Percentiles rank a stretch among this genome's conserved stretches.
phyloP scores from a whole-genome alignment of 768 basidiomycete genomes.

The Harrya chromipes region DNA sequence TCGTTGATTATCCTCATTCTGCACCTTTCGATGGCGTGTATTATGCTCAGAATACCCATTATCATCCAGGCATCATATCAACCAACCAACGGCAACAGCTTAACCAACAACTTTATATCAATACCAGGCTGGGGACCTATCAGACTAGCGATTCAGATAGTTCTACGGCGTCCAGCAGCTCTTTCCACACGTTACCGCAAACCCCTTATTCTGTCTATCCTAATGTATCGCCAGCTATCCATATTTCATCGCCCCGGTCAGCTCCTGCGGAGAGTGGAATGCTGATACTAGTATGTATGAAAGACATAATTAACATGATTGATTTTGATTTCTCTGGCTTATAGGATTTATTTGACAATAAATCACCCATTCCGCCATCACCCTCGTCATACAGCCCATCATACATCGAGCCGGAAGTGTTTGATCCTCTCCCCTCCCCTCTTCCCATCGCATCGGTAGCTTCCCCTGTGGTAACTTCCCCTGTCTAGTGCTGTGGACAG shows the following conservation, averaged over 20 bases:
- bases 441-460: conserved; percentile 12
- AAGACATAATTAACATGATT: background rate
- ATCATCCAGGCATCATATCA: background rate
- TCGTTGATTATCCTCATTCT: background rate
- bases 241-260: conserved; percentile 10
- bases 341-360: conserved; percentile 9
- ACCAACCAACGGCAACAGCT: conserved; percentile 5
- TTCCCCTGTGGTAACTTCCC: too few relatives aligned
- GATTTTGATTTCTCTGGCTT: background rate
- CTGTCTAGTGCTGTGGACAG: background rate
- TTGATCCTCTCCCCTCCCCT: background rate
- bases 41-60: background rate
- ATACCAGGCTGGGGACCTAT: conserved; percentile 15
- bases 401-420: background rate
- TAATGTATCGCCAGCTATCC: background rate
- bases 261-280: conserved; percentile 1
- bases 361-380: conserved; percentile 8
- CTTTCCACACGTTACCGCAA: background rate
- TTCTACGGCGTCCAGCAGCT: conserved; percentile 18
- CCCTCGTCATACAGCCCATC: conserved; percentile 9
- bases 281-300: conserved; percentile 9
- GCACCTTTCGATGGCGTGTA: background rate
- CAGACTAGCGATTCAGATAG: conserved; percentile 8
- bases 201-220: conserved; percentile 3
- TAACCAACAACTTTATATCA: conserved; percentile 15